Base-by-base conservation (phyloP, 345 rosid species). In the Eucalyptus coolabah region DNA sequence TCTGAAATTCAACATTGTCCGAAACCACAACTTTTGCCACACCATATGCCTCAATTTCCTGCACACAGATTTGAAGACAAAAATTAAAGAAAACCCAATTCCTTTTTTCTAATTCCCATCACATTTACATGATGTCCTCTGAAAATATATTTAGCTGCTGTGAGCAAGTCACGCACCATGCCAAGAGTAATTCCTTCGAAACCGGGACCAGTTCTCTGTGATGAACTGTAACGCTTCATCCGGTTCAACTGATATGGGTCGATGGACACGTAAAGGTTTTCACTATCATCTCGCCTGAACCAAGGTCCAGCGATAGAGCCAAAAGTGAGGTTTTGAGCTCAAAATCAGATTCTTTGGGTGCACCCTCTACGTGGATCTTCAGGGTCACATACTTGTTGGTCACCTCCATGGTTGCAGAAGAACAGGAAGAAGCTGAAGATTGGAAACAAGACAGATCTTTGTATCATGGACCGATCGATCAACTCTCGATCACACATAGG, bases 181-280 rank as follows among this genome's bases (percentile, higher is more conserved):
- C 93, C 95, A 5, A 94, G 95, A 65, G 49, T 9, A 47, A 93
- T 56, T 47, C 87, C 89, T 37, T 18, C 72, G 5, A 95, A 90
- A 42, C 81, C 89, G 3, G 50, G 19, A 4, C 26, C 4, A 24
- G 86, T 50, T 32, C 49, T 72, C 24, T 94, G 96, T 4, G 95
- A 92, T 2, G 92, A 88, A 89, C 95, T 89, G 50, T 59, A 30
- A 69, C 87, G 86, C 91, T 95, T 95, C 89, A 94, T 87, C 80
- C 95, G 92, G 91, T 94, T 93, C 21, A 94, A 24, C 92, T 92
- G 96, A 89, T 92, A 93, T n/a, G 94, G 95, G 54, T 94, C 95
- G 6, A 94, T 92, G 18, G 96, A 94, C 13, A 91, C 92, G 28
- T 88, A 92, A 28, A 94, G 92, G 89, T 93, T 94, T 92, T 94